A percentile compares a stretch with the other conserved stretches of the same genome.
Evolutionary conservation across 164 flowering plant species (phyloP).

Genomic region (Sextonia rubra): DNA sequence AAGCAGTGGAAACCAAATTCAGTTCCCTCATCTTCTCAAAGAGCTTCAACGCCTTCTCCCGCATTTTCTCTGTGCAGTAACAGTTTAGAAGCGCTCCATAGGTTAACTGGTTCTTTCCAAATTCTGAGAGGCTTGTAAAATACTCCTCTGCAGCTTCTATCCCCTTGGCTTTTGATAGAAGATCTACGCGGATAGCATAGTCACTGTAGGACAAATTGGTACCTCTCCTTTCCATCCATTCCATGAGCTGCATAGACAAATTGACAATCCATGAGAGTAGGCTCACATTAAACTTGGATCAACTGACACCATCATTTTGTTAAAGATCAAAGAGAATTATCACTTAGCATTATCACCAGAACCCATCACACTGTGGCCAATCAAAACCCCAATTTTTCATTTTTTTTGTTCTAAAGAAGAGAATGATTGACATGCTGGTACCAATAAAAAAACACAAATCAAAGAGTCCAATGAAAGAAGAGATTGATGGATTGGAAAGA

Average conservation of each 20-base stretch:
- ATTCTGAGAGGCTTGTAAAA: conserved; percentile 34
- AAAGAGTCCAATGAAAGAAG: too few relatives aligned
- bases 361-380: too few relatives aligned
- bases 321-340: too few relatives aligned
- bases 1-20: conserved; percentile 21
- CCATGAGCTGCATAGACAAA: conserved; percentile 44
- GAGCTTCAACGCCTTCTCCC: conserved; percentile 49
- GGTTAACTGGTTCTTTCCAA: conserved; percentile 30
- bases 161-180: conserved; percentile 54
- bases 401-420: too few relatives aligned
- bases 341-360: too few relatives aligned
- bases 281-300: not conserved
- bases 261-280: not conserved
- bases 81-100: conserved; percentile 67
- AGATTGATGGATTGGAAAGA: not conserved
- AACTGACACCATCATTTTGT: too few relatives aligned
- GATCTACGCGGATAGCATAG: conserved; percentile 50
- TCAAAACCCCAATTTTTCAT: too few relatives aligned
- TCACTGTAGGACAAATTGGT: conserved; percentile 30
- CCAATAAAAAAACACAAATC: too few relatives aligned
- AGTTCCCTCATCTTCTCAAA: conserved; percentile 52
- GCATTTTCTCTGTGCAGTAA: conserved; percentile 46
- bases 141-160: conserved; percentile 55
- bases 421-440: too few relatives aligned
- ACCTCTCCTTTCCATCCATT: conserved; percentile 68